A percentile compares a stretch with the other conserved stretches of the same genome.
phyloP scores from a whole-genome alignment of 1,284 basidiomycete genomes.

The Rhizoctonia solani region DNA sequence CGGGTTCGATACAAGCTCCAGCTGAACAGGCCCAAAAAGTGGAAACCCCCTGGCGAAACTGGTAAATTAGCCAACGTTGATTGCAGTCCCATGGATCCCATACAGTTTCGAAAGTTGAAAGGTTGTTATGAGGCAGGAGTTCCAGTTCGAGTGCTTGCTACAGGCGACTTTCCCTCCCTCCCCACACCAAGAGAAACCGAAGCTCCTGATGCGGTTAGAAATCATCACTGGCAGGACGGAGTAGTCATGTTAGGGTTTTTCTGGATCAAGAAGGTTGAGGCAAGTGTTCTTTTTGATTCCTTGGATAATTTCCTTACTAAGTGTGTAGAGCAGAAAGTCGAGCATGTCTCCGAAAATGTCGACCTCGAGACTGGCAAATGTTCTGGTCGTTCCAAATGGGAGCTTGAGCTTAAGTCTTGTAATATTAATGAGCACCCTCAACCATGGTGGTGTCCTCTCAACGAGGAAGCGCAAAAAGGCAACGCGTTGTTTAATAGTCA shows the following conservation, averaged over 20 bases:
- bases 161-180: slow-evolving; percentile 26
- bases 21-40: neutral
- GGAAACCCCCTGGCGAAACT: neutral
- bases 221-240: slow-evolving; percentile 5
- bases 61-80: neutral
- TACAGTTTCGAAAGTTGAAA: slow-evolving; percentile 21
- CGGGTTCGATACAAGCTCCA: slow-evolving; percentile 21
- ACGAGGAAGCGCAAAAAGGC: neutral
- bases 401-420: slow-evolving; percentile 13
- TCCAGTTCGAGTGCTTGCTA: slow-evolving; percentile 16
- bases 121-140: slow-evolving; percentile 4
- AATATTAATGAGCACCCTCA: neutral
- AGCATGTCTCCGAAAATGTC: neutral
- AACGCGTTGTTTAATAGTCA: too few species aligned
- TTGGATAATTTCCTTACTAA: neutral
- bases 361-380: slow-evolving; percentile 9
- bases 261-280: slow-evolving; percentile 17
- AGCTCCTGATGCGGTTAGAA: neutral
- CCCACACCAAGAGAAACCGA: neutral
- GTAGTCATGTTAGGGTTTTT: slow-evolving; percentile 25
- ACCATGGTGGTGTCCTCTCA: slow-evolving; percentile 17
- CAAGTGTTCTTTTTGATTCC: neutral
- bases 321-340: neutral
- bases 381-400: slow-evolving; percentile 9
- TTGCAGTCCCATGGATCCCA: neutral